Evolutionary conservation across 2,329 filamentous ascomycete genomes (phyloP), one percentile per base, ranked within the genome.

Genomic region (Talaromyces pinophilus): DNA sequence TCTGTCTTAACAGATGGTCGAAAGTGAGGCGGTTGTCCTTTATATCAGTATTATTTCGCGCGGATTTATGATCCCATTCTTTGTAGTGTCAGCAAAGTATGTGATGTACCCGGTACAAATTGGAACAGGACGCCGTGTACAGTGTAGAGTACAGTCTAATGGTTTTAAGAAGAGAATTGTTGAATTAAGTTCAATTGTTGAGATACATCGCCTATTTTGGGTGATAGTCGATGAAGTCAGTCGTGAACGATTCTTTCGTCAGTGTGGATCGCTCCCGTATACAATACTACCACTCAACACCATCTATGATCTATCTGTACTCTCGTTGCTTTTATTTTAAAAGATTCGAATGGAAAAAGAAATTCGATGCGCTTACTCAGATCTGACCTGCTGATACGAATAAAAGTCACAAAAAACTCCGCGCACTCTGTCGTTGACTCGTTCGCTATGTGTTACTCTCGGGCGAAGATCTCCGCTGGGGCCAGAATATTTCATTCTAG

Each of bases 121-220:
- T 40, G 33, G 54, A 38, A 57, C 54, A 57, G 54, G 17, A 57
- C 33, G 54, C n/a, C n/a, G 54, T 15, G 33, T 40, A 40, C 33
- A 22, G n/a, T 57, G 54, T 40, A 57, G n/a, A 57, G 54, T 17
- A 22, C 11, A 57, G 54, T 25, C 22, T 57, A 33, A 22, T 40
- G 8, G n/a, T 55, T 22, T 35, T 33, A 30, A 55, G 30, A 22
- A 5, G 3, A 28, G 5, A 54, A 19, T 54, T 11, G 50, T 54
- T 54, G 52, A 19, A 38, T 19, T 35, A 19, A 35, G 5, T 17
- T 25, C 10, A 4, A 19, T 57, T 22, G 52, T 57, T 38, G 33
- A 13, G 48, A 30, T 30, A 3, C 25, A n/a, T 52, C 48, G 17
- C 5, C 15, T 33, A 5, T 2, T 33, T 30, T 3, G n/a, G 33